A percentile compares a stretch with the other conserved stretches of the same genome.
These are phyloP conservation scores for Salvia miltiorrhiza DNA, from an alignment of 257 asterid genomes.

Conservation along the genomic window DNA sequence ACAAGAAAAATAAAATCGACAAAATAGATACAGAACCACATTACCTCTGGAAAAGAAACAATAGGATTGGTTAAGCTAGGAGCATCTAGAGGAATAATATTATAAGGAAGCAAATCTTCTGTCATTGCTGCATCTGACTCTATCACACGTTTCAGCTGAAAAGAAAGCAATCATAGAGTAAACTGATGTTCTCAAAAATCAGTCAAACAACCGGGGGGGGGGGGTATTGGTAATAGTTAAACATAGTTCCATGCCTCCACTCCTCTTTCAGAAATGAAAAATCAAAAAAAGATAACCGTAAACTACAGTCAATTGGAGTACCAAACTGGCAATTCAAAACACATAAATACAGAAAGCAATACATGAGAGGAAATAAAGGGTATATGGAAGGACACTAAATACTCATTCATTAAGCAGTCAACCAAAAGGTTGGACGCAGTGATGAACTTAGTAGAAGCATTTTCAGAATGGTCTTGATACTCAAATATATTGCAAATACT, in stretches of 20 bases:
- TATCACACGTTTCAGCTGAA: conserved; percentile 88
- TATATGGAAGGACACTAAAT: not conserved
- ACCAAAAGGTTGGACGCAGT: not conserved
- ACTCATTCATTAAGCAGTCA: not conserved
- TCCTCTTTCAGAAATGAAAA: not conserved
- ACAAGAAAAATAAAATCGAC: not conserved
- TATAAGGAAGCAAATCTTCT: conserved; percentile 84
- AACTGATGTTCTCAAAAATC: conserved; percentile 6
- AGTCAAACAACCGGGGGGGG: not conserved
- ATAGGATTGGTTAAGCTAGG: conserved; percentile 70
- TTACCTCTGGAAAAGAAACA: conserved; percentile 76
- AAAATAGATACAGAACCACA: conserved; percentile 16
- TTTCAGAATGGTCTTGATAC: not conserved
- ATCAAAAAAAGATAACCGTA: not conserved
- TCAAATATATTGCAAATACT: not conserved
- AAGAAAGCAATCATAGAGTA: conserved; percentile 24
- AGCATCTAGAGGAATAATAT: conserved; percentile 92
- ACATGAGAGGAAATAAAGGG: not conserved
- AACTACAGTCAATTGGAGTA: not conserved
- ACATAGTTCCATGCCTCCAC: not conserved
- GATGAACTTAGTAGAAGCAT: conserved; percentile 1
- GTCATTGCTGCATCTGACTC: conserved; percentile 97
- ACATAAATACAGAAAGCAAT: not conserved
- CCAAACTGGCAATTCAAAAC: not conserved
- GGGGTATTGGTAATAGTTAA: not conserved